phyloP scores from a whole-genome alignment of 2,329 filamentous ascomycete species.

The Stachybotrys echinatus region DNA sequence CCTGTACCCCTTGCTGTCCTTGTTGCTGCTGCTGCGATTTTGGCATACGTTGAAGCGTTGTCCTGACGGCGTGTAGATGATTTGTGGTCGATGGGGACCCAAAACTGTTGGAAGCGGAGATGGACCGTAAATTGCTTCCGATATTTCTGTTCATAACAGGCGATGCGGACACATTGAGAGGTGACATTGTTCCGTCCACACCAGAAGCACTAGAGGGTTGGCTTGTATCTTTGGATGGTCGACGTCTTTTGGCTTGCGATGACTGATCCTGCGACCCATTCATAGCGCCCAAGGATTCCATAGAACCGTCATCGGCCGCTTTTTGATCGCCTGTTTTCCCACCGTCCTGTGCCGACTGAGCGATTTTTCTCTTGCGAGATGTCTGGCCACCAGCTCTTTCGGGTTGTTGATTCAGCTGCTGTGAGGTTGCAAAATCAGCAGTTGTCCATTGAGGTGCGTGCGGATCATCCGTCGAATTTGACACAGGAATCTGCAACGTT shows the following conservation, averaged over 20 bases:
- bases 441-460: not conserved
- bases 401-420: not conserved
- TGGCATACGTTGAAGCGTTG: slow-evolving; percentile 8
- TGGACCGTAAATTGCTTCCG: slow-evolving; percentile 6
- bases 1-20: too few relatives aligned
- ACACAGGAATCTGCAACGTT: not conserved
- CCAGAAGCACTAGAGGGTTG: slow-evolving; percentile 1
- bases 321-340: not conserved
- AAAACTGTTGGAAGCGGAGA: slow-evolving; percentile 9
- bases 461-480: not conserved
- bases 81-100: slow-evolving; percentile 9
- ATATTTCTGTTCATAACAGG: slow-evolving; percentile 3
- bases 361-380: not conserved
- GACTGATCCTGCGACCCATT: not conserved
- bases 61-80: slow-evolving; percentile 1
- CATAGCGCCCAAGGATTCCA: not conserved
- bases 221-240: slow-evolving; percentile 14
- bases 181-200: not conserved
- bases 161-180: not conserved
- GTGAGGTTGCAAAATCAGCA: not conserved
- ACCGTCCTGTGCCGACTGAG: not conserved
- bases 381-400: not conserved
- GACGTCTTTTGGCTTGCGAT: slow-evolving; percentile 18
- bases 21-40: slow-evolving; percentile 11
- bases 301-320: not conserved